Conservation (phyloP, 495 filamentous ascomycete genomes). For the Penicillium nucicola region DNA sequence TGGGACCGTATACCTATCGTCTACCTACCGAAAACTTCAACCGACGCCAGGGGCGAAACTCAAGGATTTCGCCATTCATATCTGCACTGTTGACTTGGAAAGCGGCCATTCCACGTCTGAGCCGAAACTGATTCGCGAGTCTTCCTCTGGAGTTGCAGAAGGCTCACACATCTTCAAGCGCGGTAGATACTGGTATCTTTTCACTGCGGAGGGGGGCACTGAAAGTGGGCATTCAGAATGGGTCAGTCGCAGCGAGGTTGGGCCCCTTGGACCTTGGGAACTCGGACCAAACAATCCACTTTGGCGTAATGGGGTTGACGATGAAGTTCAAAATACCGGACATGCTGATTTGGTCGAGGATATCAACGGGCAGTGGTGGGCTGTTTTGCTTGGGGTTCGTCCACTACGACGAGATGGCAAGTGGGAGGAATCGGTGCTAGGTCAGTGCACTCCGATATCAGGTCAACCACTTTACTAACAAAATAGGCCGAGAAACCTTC, state of each 20-base stretch:
- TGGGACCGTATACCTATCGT: conserved; percentile 36
- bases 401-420: conserved; percentile 20
- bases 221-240: conserved; percentile 52
- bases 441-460: conserved; percentile 8
- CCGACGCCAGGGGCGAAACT: conserved; percentile 23
- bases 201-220: conserved; percentile 67
- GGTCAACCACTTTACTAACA: background rate
- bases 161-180: conserved; percentile 66
- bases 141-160: conserved; percentile 53
- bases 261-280: conserved; percentile 56
- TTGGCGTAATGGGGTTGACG: conserved; percentile 32
- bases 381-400: conserved; percentile 42
- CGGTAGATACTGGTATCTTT: conserved; percentile 64
- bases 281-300: conserved; percentile 34
- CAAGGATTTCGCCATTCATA: conserved; percentile 40
- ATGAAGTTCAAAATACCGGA: conserved; percentile 40
- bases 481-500: conserved; percentile 44
- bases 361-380: conserved; percentile 42
- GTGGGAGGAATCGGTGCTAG: conserved; percentile 40
- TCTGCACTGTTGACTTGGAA: conserved; percentile 35
- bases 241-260: conserved; percentile 35
- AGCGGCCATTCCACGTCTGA: conserved; percentile 33
- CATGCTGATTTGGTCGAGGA: conserved; percentile 48
- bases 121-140: conserved; percentile 51
- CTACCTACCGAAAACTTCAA: conserved; percentile 31